phyloP scores from a whole-genome alignment of 2,329 filamentous ascomycete species.

The Aspergillus niger region DNA sequence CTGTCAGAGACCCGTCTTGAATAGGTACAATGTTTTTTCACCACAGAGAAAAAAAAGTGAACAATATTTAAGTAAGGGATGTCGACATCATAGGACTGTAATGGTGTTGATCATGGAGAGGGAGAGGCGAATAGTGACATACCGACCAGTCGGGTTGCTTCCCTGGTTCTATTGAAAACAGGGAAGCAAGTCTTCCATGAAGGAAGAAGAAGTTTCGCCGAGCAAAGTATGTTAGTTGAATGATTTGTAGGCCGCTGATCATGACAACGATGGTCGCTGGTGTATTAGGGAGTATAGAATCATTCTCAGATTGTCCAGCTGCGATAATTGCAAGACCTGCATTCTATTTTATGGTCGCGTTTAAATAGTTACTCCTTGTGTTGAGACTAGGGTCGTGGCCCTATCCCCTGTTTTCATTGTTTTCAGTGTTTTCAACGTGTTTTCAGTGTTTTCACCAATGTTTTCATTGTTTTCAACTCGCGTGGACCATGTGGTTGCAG shows the following conservation, averaged over 20 bases:
- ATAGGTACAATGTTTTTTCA: constrained; percentile 2
- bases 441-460: constrained; percentile 2
- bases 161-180: neutral
- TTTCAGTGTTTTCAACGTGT: constrained; percentile 8
- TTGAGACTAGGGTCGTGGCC: constrained; percentile 1
- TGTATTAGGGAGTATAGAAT: neutral
- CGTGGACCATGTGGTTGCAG: neutral
- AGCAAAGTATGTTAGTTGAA: neutral
- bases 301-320: neutral
- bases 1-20: constrained; percentile 13
- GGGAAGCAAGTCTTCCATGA: neutral
- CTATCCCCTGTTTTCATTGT: constrained; percentile 8
- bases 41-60: constrained; percentile 7
- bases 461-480: constrained; percentile 4
- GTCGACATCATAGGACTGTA: too few relatives aligned
- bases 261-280: neutral
- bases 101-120: neutral
- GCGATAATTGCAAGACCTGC: neutral
- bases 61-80: neutral
- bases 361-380: neutral
- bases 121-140: neutral
- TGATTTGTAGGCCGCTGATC: neutral
- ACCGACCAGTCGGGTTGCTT: constrained; percentile 1
- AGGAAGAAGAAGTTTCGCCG: neutral
- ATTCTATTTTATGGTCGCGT: neutral